Conservation (phyloP, 257 asterid species). For the Primulina huaijiensis region DNA sequence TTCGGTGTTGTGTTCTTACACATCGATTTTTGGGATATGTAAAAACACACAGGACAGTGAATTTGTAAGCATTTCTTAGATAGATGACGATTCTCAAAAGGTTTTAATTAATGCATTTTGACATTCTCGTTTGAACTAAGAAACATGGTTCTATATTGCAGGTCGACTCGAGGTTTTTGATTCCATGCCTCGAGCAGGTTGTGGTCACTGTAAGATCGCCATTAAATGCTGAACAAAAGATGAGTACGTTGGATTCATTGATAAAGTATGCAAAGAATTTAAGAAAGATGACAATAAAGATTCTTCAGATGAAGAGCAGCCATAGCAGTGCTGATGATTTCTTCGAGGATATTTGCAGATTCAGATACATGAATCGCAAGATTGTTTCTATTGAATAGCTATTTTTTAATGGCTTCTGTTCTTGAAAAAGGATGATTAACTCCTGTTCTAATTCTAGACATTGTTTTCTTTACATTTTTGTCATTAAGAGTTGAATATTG, state of each 20-base stretch:
- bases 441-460: background rate
- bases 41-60: background rate
- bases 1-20: background rate
- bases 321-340: slow-evolving; percentile 96
- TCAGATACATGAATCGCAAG: slow-evolving; percentile 58
- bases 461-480: background rate
- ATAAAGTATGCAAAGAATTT: slow-evolving; percentile 54
- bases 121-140: background rate
- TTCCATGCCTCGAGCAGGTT: slow-evolving; percentile 77
- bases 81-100: background rate
- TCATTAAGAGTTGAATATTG: background rate
- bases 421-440: slow-evolving; percentile 14
- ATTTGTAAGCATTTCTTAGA: background rate
- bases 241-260: slow-evolving; percentile 79
- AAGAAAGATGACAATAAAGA: slow-evolving; percentile 72
- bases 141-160: slow-evolving; percentile 27
- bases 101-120: background rate
- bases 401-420: slow-evolving; percentile 8
- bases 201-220: slow-evolving; percentile 87
- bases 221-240: slow-evolving; percentile 88
- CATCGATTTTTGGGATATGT: background rate
- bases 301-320: slow-evolving; percentile 97
- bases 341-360: slow-evolving; percentile 87
- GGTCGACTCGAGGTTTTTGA: slow-evolving; percentile 67
- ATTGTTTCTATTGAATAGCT: slow-evolving; percentile 62